Conservation (phyloP, 768 basidiomycete genomes). For the Rubroboletus satanas region DNA sequence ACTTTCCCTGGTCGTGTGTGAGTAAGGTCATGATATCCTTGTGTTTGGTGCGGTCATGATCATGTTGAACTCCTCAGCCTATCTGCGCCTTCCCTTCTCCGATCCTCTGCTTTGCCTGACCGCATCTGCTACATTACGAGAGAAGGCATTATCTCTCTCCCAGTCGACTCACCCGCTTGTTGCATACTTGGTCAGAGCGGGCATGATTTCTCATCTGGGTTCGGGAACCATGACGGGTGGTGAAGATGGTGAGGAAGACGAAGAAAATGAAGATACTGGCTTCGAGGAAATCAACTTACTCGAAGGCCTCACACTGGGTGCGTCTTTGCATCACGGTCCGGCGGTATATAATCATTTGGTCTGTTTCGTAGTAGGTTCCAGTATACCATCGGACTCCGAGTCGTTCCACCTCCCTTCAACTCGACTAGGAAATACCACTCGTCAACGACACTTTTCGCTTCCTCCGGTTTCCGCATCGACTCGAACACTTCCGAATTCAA, state of each 20-base stretch:
- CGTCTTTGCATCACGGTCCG: slow-evolving; percentile 18
- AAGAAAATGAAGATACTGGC: slow-evolving; percentile 41
- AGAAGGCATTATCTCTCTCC: slow-evolving; percentile 57
- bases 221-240: background rate
- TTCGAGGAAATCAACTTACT: slow-evolving; percentile 68
- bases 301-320: slow-evolving; percentile 64
- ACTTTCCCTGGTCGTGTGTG: slow-evolving; percentile 75
- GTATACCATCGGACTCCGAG: slow-evolving; percentile 34
- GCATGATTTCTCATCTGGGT: slow-evolving; percentile 15
- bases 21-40: slow-evolving; percentile 30
- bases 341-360: background rate
- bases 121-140: slow-evolving; percentile 81
- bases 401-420: slow-evolving; percentile 59
- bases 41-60: background rate
- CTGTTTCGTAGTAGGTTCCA: slow-evolving; percentile 38
- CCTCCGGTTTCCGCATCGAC: slow-evolving; percentile 44
- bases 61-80: slow-evolving; percentile 46
- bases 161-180: slow-evolving; percentile 35
- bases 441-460: slow-evolving; percentile 64
- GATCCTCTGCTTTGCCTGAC: slow-evolving; percentile 85
- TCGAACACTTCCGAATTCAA: slow-evolving; percentile 42
- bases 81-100: slow-evolving; percentile 59
- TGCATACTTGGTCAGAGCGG: slow-evolving; percentile 19
- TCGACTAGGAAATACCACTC: slow-evolving; percentile 64
- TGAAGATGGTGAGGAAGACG: slow-evolving; percentile 27